Base-by-base conservation (phyloP, 371 early-diverging fungal genomes). In the Mortierella sp. region DNA sequence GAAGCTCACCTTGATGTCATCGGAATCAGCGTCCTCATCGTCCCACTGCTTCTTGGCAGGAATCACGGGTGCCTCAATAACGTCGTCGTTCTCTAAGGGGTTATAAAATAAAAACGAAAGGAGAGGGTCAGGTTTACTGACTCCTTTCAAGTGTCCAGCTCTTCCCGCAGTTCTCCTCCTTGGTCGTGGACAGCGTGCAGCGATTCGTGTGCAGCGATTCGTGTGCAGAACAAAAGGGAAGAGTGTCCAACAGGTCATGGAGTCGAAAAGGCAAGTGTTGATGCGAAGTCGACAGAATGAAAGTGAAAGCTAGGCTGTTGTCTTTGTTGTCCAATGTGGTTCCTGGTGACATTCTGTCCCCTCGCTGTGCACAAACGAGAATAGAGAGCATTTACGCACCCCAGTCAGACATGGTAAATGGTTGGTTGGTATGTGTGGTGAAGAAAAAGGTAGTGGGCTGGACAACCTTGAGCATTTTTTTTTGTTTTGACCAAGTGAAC, bases 21-120 rank as follows among this genome's bases (percentile, higher is more conserved):
- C 92, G 24, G 96, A 96, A 41, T 95, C 95, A 7, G 87, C 94
- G 80, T 96, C 97, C 77, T 97, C 97, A 82, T 96, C 97, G 68
- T 94, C 96, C 96, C 97, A 97, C 74, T 90, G 84, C 82, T 91
- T 91, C 88, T 92, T 94, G 63, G 87, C 83, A 63, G 89, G 88
- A 72, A 85, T 84, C 48, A 83, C 89, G 48, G 87, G 88, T 43
- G 87, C 87, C 54, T 87, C 88, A 68, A 87, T 81, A 80, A 79
- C 80, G 82, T 89, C 89, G 73, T 85, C 87, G 79, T 88, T 84
- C 78, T 87, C 82, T 86, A 77, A n/a, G 56, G 49, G 4, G 27
- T 35, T 38, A 24, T 7, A 56, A 55, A 68, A 55, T 6, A 5
- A 16, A 51, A 18, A 51, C 21, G 5, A 41, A 38, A 44, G 10